Percentiles rank a stretch among this genome's conserved stretches.
Conservation (phyloP, 2,329 filamentous ascomycete genomes). For the Alternaria burnsii region DNA sequence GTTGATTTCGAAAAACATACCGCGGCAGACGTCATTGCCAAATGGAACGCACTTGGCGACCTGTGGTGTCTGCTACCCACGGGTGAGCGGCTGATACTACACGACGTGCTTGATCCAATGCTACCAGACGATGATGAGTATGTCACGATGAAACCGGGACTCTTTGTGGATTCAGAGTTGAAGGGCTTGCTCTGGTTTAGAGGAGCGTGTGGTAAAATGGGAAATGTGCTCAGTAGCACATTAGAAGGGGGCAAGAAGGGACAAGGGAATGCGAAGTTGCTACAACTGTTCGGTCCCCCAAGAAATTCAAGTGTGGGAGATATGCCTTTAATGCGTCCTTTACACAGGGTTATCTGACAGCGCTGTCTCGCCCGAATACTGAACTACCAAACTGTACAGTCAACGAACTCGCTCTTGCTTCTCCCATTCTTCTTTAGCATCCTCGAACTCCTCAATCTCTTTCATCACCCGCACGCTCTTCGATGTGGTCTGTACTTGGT, state of each 20-base stretch:
- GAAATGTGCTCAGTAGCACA: conserved; percentile 1
- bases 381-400: neutral
- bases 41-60: conserved; percentile 68
- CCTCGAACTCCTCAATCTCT: conserved; percentile 8
- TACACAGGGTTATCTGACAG: neutral
- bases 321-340: neutral
- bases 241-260: conserved; percentile 13
- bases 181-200: neutral
- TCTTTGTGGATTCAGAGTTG: conserved; percentile 7
- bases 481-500: neutral
- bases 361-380: neutral
- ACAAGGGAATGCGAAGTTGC: conserved; percentile 10
- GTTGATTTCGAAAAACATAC: conserved; percentile 68
- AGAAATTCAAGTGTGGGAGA: neutral
- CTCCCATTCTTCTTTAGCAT: conserved; percentile 2
- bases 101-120: conserved; percentile 17
- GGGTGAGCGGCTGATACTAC: conserved; percentile 40
- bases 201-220: conserved; percentile 8
- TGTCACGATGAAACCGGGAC: neutral
- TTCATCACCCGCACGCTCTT: conserved; percentile 2
- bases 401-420: neutral
- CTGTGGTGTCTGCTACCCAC: conserved; percentile 66
- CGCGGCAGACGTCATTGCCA: conserved; percentile 63
- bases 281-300: conserved; percentile 1
- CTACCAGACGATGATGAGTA: neutral